Conservation (phyloP, 345 rosid species). For the Eucalyptus lansdowneana region DNA sequence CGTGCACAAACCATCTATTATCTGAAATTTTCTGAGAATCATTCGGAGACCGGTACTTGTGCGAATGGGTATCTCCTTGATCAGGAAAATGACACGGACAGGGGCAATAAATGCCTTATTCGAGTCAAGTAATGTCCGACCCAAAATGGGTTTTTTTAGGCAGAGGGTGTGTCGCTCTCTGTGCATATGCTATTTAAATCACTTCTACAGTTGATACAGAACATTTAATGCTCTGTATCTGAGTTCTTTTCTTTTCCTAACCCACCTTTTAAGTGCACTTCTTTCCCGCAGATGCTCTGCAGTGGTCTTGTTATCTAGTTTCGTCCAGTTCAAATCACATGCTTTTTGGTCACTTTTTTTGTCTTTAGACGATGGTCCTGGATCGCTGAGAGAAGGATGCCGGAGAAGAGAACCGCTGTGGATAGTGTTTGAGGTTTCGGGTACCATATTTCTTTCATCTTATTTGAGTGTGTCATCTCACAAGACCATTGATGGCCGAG, state of each 20-base stretch:
- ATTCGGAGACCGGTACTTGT: neutral
- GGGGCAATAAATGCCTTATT: neutral
- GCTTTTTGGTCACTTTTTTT: neutral
- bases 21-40: neutral
- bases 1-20: neutral
- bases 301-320: neutral
- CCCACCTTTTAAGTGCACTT: neutral
- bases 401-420: conserved; percentile 69
- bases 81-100: neutral
- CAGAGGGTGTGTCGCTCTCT: neutral
- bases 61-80: neutral
- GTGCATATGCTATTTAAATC: neutral
- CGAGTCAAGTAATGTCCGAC: neutral
- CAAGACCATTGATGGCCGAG: conserved; percentile 94
- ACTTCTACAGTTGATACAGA: neutral
- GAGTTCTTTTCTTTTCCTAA: neutral
- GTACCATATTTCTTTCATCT: conserved; percentile 57
- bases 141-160: neutral
- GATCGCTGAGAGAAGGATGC: conserved; percentile 79
- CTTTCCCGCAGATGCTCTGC: neutral
- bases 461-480: conserved; percentile 67
- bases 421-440: conserved; percentile 83
- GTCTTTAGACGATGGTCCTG: conserved; percentile 74
- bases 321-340: neutral
- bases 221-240: neutral